Percentiles rank a stretch among this genome's conserved stretches.
phyloP scores from a whole-genome alignment of 345 rosid genomes.

The Corchorus capsularis region DNA sequence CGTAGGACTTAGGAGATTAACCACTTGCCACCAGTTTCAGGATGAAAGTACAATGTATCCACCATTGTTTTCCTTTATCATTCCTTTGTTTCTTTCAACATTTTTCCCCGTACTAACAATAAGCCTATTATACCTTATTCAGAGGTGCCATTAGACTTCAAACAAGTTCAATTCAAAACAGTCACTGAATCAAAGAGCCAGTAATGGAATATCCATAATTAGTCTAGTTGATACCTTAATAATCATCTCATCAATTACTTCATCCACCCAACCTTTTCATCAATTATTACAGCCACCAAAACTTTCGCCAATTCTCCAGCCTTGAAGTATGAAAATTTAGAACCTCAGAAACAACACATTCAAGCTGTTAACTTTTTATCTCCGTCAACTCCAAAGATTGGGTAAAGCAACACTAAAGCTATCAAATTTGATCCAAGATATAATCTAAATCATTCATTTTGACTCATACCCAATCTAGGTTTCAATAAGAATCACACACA shows the following conservation, averaged over 20 bases:
- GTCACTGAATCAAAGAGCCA: too few relatives aligned
- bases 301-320: neutral
- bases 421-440: neutral
- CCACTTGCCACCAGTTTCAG: too few relatives aligned
- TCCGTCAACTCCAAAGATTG: neutral
- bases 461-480: neutral
- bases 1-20: too few relatives aligned
- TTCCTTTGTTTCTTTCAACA: too few relatives aligned
- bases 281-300: neutral
- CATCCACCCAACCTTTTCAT: neutral
- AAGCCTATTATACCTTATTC: neutral
- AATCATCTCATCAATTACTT: neutral
- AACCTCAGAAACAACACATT: neutral
- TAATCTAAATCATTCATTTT: slow-evolving; percentile 7
- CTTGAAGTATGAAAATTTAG: too few relatives aligned
- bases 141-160: neutral
- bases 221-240: too few relatives aligned
- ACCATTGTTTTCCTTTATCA: neutral
- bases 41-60: too few relatives aligned
- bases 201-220: too few relatives aligned
- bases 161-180: too few relatives aligned
- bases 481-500: neutral
- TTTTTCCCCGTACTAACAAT: too few relatives aligned
- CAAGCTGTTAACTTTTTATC: neutral
- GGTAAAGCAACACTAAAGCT: neutral